Percentiles rank a stretch among this genome's conserved stretches.
These are phyloP conservation scores for Phanerochaete sordida DNA, from an alignment of 768 basidiomycete species.

Conservation along the genomic window DNA sequence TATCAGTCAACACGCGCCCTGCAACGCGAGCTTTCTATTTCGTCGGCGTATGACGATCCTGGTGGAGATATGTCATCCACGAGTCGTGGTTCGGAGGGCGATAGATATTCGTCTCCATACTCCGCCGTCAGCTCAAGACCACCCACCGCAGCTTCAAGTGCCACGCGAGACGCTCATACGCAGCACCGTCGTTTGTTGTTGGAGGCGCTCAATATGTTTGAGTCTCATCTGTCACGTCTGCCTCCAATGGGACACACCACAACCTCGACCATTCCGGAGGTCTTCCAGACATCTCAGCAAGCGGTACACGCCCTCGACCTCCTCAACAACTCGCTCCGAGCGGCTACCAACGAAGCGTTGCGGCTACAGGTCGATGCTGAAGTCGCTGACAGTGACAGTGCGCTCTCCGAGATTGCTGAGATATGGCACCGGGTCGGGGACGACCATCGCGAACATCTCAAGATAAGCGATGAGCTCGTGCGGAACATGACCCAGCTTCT, in stretches of 20 bases:
- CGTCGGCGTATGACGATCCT: background rate
- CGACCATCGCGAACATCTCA: conserved; percentile 68
- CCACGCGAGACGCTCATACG: conserved; percentile 17
- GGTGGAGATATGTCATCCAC: background rate
- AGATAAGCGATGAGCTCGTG: conserved; percentile 76
- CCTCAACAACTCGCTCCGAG: conserved; percentile 58
- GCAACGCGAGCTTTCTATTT: conserved; percentile 19
- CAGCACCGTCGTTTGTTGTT: conserved; percentile 72
- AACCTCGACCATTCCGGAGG: conserved; percentile 44
- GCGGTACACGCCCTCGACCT: conserved; percentile 65
- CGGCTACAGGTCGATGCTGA: conserved; percentile 77
- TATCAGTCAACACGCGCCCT: conserved; percentile 41
- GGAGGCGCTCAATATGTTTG: conserved; percentile 68
- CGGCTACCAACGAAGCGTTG: conserved; percentile 54
- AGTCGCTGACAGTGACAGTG: conserved; percentile 41
- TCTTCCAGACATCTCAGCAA: conserved; percentile 57
- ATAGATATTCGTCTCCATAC: background rate
- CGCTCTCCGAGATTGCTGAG: conserved; percentile 40
- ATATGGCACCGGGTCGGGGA: conserved; percentile 68
- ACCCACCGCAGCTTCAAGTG: background rate
- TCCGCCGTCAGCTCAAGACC: background rate
- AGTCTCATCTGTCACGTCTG: conserved; percentile 57
- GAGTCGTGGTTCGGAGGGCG: background rate
- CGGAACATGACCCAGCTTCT: conserved; percentile 73
- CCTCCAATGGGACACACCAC: conserved; percentile 39